Base-by-base conservation (phyloP, 352 stramenopile genomes). In the Phytophthora ohioensis region DNA sequence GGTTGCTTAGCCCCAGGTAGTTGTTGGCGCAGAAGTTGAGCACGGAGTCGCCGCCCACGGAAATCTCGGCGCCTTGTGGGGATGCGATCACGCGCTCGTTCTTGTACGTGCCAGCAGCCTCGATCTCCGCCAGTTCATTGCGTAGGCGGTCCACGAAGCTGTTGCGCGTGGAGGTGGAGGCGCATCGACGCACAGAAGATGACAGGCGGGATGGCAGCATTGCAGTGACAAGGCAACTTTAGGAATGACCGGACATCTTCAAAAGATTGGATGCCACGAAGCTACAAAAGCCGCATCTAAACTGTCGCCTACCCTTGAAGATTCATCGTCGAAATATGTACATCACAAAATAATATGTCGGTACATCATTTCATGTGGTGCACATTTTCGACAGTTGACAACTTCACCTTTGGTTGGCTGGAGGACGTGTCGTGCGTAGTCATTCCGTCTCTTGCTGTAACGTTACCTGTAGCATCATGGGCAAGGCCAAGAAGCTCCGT, bases 21-120 rank as follows among this genome's bases (percentile, higher is more conserved):
- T 98, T 98, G 81, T 98, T 98, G 63, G 93, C 88, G 73, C 94
- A 98, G 59, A 98, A 98, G 75, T 98, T 98, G 61, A 98, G 86
- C 72, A 98, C 94, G 3, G 36, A 11, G 31, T 85, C 54, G 52
- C 78, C 78, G 51, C 91, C 74, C 15, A 98, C 93, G 2, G 67
- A 76, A 69, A 98, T 96, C 49, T 79, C 66, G 6, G 89, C 79
- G 52, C 82, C 88, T 48, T 98, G 94, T 27, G 91, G 65, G 48
- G 90, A 97, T 55, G 88, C 82, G 57, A 98, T 98, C 53, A 98
- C 88, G 64, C 93, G 90, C 78, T 98, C 94, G 60, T 74, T 73
- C 76, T 96, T 96, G 82, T 81, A 97, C 12, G 87, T 95, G 66
- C 90, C 90, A 13, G 88, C 90, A 41, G 75, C 74, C 34, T 92